phyloP scores from a whole-genome alignment of 768 basidiomycete genomes.

The Mycena rosella region DNA sequence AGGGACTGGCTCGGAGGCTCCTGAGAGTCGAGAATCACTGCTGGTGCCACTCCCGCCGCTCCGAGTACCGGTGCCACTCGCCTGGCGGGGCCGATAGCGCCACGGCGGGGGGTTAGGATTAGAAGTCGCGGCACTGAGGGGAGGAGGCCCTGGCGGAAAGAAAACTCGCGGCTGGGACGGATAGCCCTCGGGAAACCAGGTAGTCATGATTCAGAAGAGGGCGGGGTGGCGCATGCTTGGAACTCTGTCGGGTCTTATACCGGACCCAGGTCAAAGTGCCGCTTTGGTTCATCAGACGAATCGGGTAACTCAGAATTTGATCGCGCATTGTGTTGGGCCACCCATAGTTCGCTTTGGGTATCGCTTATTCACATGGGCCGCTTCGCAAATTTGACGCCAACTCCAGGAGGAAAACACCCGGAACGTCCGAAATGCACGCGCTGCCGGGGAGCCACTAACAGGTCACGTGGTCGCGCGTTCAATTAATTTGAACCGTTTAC shows the following conservation, averaged over 20 bases:
- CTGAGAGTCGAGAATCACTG: background rate
- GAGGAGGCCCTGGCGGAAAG: conserved; percentile 29
- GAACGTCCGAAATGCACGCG: too few species aligned
- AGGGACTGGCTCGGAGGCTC: background rate
- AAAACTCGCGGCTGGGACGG: conserved; percentile 1
- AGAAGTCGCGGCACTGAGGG: conserved; percentile 25
- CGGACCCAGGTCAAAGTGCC: background rate
- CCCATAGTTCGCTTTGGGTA: background rate
- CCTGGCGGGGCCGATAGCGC: background rate
- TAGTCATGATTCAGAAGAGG: conserved; percentile 2
- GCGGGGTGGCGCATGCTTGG: conserved; percentile 10
- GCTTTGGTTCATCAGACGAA: conserved; percentile 10
- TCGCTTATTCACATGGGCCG: too few species aligned
- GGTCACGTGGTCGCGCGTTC: too few species aligned
- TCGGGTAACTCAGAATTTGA: conserved; percentile 2
- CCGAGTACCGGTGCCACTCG: background rate
- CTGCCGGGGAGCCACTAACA: too few species aligned
- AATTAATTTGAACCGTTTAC: too few species aligned
- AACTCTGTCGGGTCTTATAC: conserved; percentile 9
- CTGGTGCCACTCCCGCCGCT: background rate
- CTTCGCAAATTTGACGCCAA: too few species aligned
- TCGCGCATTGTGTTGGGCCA: conserved; percentile 15
- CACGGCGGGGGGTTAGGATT: conserved; percentile 16
- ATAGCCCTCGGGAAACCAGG: conserved; percentile 35
- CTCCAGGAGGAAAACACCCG: too few species aligned